Base-by-base conservation (phyloP, 1,284 basidiomycete genomes). In the Sparassis latifolia region DNA sequence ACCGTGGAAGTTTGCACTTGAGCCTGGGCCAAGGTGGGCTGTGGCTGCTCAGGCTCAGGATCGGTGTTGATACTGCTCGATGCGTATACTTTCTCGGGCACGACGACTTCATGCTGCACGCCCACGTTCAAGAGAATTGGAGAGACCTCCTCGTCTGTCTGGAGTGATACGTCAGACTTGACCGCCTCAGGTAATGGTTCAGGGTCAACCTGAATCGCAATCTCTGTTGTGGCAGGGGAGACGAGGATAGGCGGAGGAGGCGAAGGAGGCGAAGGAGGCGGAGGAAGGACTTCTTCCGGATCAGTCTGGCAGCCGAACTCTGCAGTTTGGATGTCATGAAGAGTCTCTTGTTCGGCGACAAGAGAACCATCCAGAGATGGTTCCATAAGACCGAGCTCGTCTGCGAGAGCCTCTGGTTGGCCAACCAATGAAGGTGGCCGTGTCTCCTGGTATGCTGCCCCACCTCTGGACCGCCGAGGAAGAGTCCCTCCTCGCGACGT, bases 251-350 rank as follows among this genome's bases (percentile, higher is more conserved):
- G 60, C 9, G 57, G 52, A 1, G 59, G 60, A 1, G 61, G 60
- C 7, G 58, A 55, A n/a, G 66, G 59, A 27, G 68, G 67, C 9
- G 57, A 52, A 1, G 59, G 60, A 1, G 61, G 60, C 7, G 58
- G 56, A n/a, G 66, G 59, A 27, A 68, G 67, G 59, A 66, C 65
- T 31, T 73, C 61, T 58, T 69, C 73, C 51, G 68, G 68, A 46
- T 74, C 80, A 1, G 79, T 85, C 69, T 86, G 86, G 57, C 79
- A 82, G 12, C 72, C 80, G 47, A 78, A 76, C 49, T 89, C 85
- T 10, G 68, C 73, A 37, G 77, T 80, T 63, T 82, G 78, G 45
- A 78, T 72, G 42, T 62, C 64, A 43, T 61, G 59, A 54, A 65
- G 59, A 57, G 60, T 35, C 58, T 68, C 55, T 12, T 60, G 67